Percentiles rank a stretch among this genome's conserved stretches.
phyloP scores from a whole-genome alignment of 805 yeast species.

The Saccharomyces kudriavzevii region DNA sequence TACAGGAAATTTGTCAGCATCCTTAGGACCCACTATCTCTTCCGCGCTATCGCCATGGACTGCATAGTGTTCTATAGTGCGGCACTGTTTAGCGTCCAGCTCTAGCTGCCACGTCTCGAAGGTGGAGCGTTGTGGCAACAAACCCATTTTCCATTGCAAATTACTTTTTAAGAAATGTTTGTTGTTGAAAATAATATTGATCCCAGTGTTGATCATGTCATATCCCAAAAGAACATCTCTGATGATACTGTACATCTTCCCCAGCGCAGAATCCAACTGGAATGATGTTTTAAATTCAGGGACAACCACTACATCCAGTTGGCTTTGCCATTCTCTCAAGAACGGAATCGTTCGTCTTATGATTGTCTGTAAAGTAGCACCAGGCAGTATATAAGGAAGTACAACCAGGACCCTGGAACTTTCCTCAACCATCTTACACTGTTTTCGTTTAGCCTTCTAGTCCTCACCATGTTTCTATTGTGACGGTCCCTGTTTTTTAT shows the following conservation, averaged over 20 bases:
- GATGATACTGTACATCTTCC: constrained; percentile 21
- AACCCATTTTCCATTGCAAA: neutral
- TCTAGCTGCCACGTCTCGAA: neutral
- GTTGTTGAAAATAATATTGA: neutral
- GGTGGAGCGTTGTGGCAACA: neutral
- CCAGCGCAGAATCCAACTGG: constrained; percentile 22
- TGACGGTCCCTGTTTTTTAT: neutral
- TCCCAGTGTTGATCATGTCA: neutral
- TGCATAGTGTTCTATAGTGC: constrained; percentile 1
- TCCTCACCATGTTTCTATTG: neutral
- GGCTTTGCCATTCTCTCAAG: constrained; percentile 1
- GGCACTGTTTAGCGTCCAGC: neutral
- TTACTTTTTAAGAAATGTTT: neutral
- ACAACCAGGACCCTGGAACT: neutral
- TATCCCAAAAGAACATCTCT: constrained; percentile 19
- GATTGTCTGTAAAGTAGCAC: neutral
- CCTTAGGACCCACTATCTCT: constrained; percentile 9
- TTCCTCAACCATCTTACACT: neutral
- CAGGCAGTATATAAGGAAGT: neutral
- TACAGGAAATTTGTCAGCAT: constrained; percentile 27
- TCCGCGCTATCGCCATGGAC: neutral
- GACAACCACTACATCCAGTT: constrained; percentile 17
- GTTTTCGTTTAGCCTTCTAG: neutral
- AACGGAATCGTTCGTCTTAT: neutral
- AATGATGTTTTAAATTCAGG: constrained; percentile 13